Base-by-base conservation (phyloP, 768 basidiomycete genomes). In the Termitomyces sp. region DNA sequence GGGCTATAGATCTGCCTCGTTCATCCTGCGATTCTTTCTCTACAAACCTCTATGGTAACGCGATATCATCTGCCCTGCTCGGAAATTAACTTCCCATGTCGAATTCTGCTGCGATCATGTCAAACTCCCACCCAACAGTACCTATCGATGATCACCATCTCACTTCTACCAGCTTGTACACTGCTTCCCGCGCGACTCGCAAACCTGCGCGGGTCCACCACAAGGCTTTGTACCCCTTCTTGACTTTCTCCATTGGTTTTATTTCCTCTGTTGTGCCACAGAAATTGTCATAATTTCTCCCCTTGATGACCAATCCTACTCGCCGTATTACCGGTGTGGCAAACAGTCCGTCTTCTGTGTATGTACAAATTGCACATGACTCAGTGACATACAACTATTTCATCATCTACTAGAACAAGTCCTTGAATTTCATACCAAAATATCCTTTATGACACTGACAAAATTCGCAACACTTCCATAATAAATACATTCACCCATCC, bases 81-180 rank as follows among this genome's bases (percentile, higher is more conserved):
- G 72, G 72, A 73, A 66, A 73, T 73, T 65, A 72, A 70, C 58
- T 59, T 60, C 66, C 67, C 68, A 65, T 70, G 68, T 68, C 64
- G 20, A 56, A 45, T 62, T 61, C 59, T 62, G 53, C 51, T 51
- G 50, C 36, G 53, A 55, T 58, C 59, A 49, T 48, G 55, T 52
- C 59, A 59, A 28, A 30, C 58, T 60, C 42, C 56, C 53, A 30
- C 45, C 49, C 47, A 56, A 30, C 57, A 45, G 53, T 58, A 42
- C 53, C 61, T 59, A 66, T 64, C 63, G 63, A 63, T 64, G 58
- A 49, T 48, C 26, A n/a, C n/a, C n/a, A 38, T 40, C 28, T 43
- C 30, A 38, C 2, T 52, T 38, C 12, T 52, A 14, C 26, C 43
- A 54, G 33, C 53, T 33, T 55, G 35, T 52, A 22, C 35, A 35